These are phyloP conservation scores for Podila epigama DNA, from an alignment of 192 early-diverging fungal genomes.

Conservation along the genomic window DNA sequence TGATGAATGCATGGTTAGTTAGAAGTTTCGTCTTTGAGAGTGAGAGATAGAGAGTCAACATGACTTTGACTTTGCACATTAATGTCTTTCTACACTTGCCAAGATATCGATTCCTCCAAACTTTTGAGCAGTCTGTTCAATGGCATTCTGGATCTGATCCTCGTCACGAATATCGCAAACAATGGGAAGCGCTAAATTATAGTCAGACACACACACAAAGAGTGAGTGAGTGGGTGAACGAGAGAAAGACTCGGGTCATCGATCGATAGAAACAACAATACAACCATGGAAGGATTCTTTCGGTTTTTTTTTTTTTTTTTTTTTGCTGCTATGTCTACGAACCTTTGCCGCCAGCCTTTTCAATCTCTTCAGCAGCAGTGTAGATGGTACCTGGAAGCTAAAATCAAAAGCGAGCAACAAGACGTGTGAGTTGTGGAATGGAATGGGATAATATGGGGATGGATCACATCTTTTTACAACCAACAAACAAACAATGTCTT, in stretches of 20 bases:
- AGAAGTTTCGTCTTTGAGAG: background rate
- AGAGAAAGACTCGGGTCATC: no score
- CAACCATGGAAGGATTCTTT: no score
- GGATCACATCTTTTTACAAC: no score
- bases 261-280: no score
- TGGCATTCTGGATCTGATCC: slow-evolving; percentile 71
- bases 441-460: no score
- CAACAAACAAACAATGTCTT: no score
- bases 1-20: background rate
- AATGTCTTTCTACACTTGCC: slow-evolving; percentile 65
- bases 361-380: slow-evolving; percentile 77
- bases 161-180: slow-evolving; percentile 88
- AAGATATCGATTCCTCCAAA: slow-evolving; percentile 89
- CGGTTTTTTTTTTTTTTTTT: no score
- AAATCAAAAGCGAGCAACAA: background rate
- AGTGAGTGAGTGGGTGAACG: no score
- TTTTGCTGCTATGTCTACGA: background rate
- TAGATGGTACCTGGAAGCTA: slow-evolving; percentile 87
- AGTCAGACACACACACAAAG: no score
- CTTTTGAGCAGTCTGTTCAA: slow-evolving; percentile 65
- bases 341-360: slow-evolving; percentile 72
- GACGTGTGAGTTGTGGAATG: background rate
- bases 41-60: background rate
- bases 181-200: slow-evolving; percentile 76
- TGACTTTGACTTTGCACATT: background rate